These are phyloP conservation scores for Tricholoma sp. DNA, from an alignment of 768 basidiomycete species.

Conservation along the genomic window DNA sequence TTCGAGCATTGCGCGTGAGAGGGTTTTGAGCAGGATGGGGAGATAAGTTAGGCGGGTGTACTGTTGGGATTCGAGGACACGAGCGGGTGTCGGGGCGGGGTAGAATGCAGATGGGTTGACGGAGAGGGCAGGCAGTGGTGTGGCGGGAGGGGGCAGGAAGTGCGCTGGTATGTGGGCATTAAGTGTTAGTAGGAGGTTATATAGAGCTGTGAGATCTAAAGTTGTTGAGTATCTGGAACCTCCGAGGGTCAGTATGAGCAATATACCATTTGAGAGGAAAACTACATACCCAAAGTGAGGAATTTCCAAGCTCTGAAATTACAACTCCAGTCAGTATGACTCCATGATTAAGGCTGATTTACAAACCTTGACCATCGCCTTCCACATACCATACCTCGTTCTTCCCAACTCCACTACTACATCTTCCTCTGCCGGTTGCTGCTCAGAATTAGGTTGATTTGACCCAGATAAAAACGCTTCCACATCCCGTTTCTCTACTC, in stretches of 20 bases:
- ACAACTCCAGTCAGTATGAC: background rate
- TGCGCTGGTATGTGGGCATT: slow-evolving; percentile 67
- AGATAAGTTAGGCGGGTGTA: slow-evolving; percentile 74
- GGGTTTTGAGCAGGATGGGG: slow-evolving; percentile 78
- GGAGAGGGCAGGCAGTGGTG: slow-evolving; percentile 12
- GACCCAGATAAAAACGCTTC: slow-evolving; percentile 47
- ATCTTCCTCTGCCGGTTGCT: slow-evolving; percentile 32
- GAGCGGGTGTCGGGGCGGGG: slow-evolving; percentile 33
- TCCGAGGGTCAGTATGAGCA: background rate
- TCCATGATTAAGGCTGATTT: background rate
- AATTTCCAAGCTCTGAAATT: slow-evolving; percentile 68
- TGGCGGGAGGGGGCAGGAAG: slow-evolving; percentile 28
- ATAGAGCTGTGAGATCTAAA: slow-evolving; percentile 67
- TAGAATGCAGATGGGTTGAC: slow-evolving; percentile 36
- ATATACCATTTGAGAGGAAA: background rate
- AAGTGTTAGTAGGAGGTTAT: slow-evolving; percentile 55
- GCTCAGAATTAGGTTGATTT: slow-evolving; percentile 12
- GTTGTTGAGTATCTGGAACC: slow-evolving; percentile 62
- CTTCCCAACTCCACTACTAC: slow-evolving; percentile 66
- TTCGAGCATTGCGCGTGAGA: slow-evolving; percentile 72
- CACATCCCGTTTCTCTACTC: slow-evolving; percentile 72
- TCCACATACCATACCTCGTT: slow-evolving; percentile 84
- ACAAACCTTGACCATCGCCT: slow-evolving; percentile 77
- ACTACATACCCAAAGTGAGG: slow-evolving; percentile 71
- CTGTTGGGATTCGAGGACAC: slow-evolving; percentile 46